Evolutionary conservation across 2,329 filamentous ascomycete genomes (phyloP), one percentile per base, ranked within the genome.

Genomic region (Talaromyces piceae): DNA sequence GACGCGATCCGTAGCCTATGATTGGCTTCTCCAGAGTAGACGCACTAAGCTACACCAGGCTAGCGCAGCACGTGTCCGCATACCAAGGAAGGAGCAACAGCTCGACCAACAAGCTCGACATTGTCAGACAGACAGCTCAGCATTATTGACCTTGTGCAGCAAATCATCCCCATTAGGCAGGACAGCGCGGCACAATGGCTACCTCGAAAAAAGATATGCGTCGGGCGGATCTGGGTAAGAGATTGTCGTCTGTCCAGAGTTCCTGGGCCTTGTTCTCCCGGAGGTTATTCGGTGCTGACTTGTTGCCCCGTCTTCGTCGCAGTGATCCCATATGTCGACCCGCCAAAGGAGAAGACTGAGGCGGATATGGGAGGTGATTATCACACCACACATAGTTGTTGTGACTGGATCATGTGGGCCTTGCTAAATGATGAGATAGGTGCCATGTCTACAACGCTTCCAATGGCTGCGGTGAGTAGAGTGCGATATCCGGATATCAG

Each of bases 321-420:
- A 96, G 91, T 91, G 66, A 87, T 96, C 61, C 91, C 91, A 54
- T 96, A 93, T 70, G 82, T 88, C 70, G 86, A 86, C 61, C 88
- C 89, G 41, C 75, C 78, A 45, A 75, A 81, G 61, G 82, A 84
- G 62, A 79, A 81, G 61, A 78, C 75, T 56, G 74, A 79, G 58
- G 69, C 70, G 53, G 90, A 95, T 64, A 80, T 95, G 69, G 77
- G 81, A 49, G 85, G 86, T 70, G n/a, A n/a, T n/a, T n/a, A n/a
- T n/a, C n/a, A n/a, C n/a, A n/a, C n/a, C n/a, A 88, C 77, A 25
- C 64, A 44, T 30, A 84, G 50, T 75, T 79, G 25, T 39, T 51
- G 49, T 47, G 44, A 12, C 12, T 22, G 18, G 12, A 16, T 23
- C 12, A 27, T 11, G 5, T 18, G 47, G 12, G 30, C 33, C 3